Evolutionary conservation across 805 yeast species (phyloP).

Genomic region (Cyberlindnera subsufficiens): DNA sequence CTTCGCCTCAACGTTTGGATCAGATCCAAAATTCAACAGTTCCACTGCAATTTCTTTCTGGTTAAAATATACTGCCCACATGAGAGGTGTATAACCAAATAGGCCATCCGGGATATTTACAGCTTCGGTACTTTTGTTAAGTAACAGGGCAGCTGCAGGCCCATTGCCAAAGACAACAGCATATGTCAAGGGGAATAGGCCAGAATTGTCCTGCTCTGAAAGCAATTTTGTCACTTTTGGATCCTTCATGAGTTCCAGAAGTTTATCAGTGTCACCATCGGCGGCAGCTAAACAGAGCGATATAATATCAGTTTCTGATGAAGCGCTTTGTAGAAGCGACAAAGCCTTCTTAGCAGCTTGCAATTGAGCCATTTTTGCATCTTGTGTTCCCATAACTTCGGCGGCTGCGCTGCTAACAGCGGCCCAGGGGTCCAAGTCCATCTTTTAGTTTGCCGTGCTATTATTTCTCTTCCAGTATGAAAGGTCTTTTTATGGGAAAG

Average conservation of each 20-base stretch:
- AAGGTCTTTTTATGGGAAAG: not conserved
- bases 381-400: conserved; percentile 1
- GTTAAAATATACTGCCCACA: conserved; percentile 79
- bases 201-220: conserved; percentile 31
- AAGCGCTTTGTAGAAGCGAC: conserved; percentile 6
- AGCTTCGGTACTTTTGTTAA: conserved; percentile 7
- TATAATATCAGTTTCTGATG: not conserved
- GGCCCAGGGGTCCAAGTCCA: conserved; percentile 14
- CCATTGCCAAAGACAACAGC: conserved; percentile 49
- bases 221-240: conserved; percentile 23
- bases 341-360: conserved; percentile 17
- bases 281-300: conserved; percentile 32
- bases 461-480: not conserved
- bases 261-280: conserved; percentile 27
- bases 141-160: conserved; percentile 35
- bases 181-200: conserved; percentile 43
- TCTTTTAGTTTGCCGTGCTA: not conserved
- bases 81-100: conserved; percentile 59
- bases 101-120: conserved; percentile 35
- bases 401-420: conserved; percentile 2
- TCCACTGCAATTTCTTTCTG: conserved; percentile 48
- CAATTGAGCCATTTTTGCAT: conserved; percentile 10
- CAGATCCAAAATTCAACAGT: conserved; percentile 60
- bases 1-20: conserved; percentile 35
- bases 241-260: conserved; percentile 19